A percentile compares a stretch with the other conserved stretches of the same genome.
Conservation (phyloP, 2,329 filamentous ascomycete species). For the Fusarium setosum region DNA sequence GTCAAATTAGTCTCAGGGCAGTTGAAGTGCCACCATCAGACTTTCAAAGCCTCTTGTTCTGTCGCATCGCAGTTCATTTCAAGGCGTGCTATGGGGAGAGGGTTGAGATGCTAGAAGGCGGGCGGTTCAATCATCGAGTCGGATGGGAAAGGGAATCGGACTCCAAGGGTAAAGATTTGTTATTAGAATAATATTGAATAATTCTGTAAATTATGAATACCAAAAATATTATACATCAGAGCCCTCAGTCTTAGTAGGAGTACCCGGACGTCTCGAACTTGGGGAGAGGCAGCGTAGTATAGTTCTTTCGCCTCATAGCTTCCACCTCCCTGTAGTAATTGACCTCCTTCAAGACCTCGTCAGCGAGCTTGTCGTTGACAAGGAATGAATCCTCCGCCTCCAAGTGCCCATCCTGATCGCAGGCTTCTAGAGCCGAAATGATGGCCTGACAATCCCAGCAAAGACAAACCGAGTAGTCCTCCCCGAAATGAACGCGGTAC, state of each 20-base stretch:
- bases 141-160: background rate
- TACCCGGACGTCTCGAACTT: too few relatives aligned
- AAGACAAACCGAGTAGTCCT: slow-evolving; percentile 27
- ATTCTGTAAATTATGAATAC: background rate
- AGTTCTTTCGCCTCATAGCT: slow-evolving; percentile 25
- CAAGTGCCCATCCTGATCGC: slow-evolving; percentile 4
- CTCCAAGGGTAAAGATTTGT: background rate
- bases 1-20: slow-evolving; percentile 22
- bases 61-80: slow-evolving; percentile 29
- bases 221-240: too few relatives aligned
- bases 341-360: slow-evolving; percentile 9
- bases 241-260: too few relatives aligned
- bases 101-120: slow-evolving; percentile 21
- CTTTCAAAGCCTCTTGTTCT: slow-evolving; percentile 36
- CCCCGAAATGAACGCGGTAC: slow-evolving; percentile 31
- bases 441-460: slow-evolving; percentile 39
- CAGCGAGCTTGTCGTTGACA: background rate
- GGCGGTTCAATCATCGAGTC: slow-evolving; percentile 23
- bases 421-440: slow-evolving; percentile 24
- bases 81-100: slow-evolving; percentile 27
- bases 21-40: slow-evolving; percentile 17
- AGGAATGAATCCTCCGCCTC: background rate
- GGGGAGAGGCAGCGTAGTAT: slow-evolving; percentile 17
- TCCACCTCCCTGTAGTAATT: slow-evolving; percentile 28
- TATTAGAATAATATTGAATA: background rate